A percentile compares a stretch with the other conserved stretches of the same genome.
These are phyloP conservation scores for Crithidia sp. DNA, from an alignment of 208 protist species.

Conservation along the genomic window DNA sequence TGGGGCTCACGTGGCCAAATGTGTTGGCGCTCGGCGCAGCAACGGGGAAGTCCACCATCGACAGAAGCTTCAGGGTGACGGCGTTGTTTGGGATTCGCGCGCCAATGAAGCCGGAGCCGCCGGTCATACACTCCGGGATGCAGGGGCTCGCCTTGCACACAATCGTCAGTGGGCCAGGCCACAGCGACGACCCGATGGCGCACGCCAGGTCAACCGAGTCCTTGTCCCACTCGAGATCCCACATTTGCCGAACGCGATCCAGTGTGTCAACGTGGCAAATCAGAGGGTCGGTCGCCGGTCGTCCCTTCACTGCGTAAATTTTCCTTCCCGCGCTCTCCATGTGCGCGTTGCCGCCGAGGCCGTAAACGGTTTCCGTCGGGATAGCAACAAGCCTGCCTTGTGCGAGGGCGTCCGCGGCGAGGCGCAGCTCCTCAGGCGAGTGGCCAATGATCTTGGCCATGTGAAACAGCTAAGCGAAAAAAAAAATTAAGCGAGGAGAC, in stretches of 20 bases:
- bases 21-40: slow-evolving; percentile 93
- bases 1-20: slow-evolving; percentile 94
- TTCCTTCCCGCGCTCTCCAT: slow-evolving; percentile 74
- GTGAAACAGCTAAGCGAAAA: too few species aligned
- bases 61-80: slow-evolving; percentile 67
- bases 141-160: slow-evolving; percentile 66
- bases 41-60: slow-evolving; percentile 78
- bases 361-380: slow-evolving; percentile 99
- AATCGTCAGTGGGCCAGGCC: slow-evolving; percentile 95
- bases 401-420: slow-evolving; percentile 54
- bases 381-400: slow-evolving; percentile 93
- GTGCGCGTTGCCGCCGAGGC: slow-evolving; percentile 95
- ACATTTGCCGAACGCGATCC: slow-evolving; percentile 70
- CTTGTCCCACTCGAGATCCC: slow-evolving; percentile 52
- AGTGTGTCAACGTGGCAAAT: slow-evolving; percentile 94
- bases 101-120: slow-evolving; percentile 88
- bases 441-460: slow-evolving; percentile 65
- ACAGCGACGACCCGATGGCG: slow-evolving; percentile 71
- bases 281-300: slow-evolving; percentile 95
- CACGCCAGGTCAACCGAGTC: slow-evolving; percentile 57
- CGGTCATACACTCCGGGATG: slow-evolving; percentile 84
- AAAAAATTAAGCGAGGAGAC: too few species aligned
- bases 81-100: slow-evolving; percentile 85
- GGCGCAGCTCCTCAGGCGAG: slow-evolving; percentile 44
- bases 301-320: slow-evolving; percentile 97